phyloP scores from a whole-genome alignment of 306 rosid genomes.

The Rubus idaeus region DNA sequence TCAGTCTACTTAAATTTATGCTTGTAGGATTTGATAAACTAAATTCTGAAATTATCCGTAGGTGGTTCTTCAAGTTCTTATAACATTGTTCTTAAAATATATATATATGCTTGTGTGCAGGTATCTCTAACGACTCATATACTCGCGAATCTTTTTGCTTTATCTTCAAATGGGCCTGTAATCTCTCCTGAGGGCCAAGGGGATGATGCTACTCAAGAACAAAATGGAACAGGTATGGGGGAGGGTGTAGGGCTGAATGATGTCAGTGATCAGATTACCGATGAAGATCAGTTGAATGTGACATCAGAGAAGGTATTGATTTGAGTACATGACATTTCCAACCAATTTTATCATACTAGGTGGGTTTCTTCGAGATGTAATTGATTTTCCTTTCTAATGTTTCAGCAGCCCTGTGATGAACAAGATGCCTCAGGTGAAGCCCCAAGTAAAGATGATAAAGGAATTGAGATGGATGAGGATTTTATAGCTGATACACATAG shows the following conservation, averaged over 20 bases:
- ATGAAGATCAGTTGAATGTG: slow-evolving; percentile 89
- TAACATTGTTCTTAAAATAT: not conserved
- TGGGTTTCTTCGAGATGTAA: not conserved
- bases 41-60: no score
- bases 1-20: not conserved
- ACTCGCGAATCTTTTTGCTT: slow-evolving; percentile 63
- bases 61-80: slow-evolving; percentile 8
- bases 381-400: slow-evolving; percentile 16
- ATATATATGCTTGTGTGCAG: slow-evolving; percentile 38
- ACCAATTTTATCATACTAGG: not conserved
- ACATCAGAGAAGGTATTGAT: slow-evolving; percentile 62
- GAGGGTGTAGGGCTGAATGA: slow-evolving; percentile 80
- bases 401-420: slow-evolving; percentile 51
- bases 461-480: slow-evolving; percentile 90
- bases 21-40: not conserved
- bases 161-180: slow-evolving; percentile 75
- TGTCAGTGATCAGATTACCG: slow-evolving; percentile 85
- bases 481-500: slow-evolving; percentile 63
- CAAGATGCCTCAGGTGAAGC: slow-evolving; percentile 52
- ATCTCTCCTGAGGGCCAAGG: slow-evolving; percentile 51
- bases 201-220: slow-evolving; percentile 55
- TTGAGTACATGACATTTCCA: slow-evolving; percentile 1
- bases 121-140: slow-evolving; percentile 63
- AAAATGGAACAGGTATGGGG: slow-evolving; percentile 82
- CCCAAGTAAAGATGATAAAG: slow-evolving; percentile 60